Evolutionary conservation across 148 eudicot species (phyloP).

Genomic region (Spergularia marina): DNA sequence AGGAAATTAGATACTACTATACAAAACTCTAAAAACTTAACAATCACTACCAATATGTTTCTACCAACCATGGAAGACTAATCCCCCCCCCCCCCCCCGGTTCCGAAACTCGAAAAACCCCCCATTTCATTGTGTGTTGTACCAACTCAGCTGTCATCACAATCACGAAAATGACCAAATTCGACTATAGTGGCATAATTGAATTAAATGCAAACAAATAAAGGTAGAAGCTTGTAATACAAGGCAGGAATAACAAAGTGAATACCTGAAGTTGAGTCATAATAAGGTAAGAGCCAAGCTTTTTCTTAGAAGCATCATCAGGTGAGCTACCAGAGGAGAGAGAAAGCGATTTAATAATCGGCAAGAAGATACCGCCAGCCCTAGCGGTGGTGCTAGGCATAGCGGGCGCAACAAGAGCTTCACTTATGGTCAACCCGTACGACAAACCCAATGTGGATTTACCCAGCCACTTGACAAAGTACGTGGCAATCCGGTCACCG

Average conservation of each 20-base stretch:
- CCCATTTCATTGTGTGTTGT: too few relatives aligned
- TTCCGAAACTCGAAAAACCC: too few relatives aligned
- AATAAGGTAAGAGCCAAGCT: slow-evolving; percentile 70
- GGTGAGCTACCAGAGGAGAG: slow-evolving; percentile 69
- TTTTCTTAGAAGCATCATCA: slow-evolving; percentile 44
- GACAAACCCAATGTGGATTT: slow-evolving; percentile 81
- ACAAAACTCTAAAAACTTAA: too few relatives aligned
- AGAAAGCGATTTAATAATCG: slow-evolving; percentile 83
- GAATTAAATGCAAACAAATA: too few relatives aligned
- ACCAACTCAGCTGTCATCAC: too few relatives aligned
- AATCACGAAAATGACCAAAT: too few relatives aligned
- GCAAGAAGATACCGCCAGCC: slow-evolving; percentile 91
- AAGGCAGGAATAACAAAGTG: not conserved
- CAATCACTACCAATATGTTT: too few relatives aligned
- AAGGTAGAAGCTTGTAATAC: too few relatives aligned
- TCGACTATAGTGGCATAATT: too few relatives aligned
- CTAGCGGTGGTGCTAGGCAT: slow-evolving; percentile 97
- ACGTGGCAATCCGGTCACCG: slow-evolving; percentile 83
- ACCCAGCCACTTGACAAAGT: slow-evolving; percentile 85
- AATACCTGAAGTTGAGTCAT: slow-evolving; percentile 88
- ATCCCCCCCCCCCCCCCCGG: too few relatives aligned
- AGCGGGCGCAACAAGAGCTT: slow-evolving; percentile 87
- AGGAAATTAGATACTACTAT: too few relatives aligned
- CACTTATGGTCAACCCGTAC: slow-evolving; percentile 77
- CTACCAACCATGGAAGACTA: too few relatives aligned